Conservation (phyloP, 768 basidiomycete genomes). For the Cystofilobasidium ferigula region DNA sequence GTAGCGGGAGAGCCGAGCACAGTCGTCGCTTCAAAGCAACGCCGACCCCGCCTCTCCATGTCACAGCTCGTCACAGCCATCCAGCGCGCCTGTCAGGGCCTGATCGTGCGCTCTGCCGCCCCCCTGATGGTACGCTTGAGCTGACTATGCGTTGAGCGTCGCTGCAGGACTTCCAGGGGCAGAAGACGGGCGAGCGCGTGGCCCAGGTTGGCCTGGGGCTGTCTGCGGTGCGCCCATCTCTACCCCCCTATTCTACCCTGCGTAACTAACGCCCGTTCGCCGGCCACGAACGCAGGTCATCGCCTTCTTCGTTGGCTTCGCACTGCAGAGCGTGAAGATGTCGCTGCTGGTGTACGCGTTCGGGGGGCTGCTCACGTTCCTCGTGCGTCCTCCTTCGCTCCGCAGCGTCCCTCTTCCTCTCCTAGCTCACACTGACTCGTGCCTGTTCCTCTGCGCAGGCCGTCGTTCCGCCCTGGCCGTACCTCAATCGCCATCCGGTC, state of each 20-base stretch:
- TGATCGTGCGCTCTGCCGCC: neutral
- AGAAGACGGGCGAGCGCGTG: constrained; percentile 5
- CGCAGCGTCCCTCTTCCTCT: neutral
- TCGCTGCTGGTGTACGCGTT: neutral
- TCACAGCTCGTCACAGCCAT: neutral
- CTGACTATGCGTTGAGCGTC: neutral
- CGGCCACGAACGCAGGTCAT: neutral
- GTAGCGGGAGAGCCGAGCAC: neutral
- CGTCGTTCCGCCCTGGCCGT: constrained; percentile 9
- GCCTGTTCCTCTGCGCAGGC: neutral
- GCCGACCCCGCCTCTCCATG: neutral
- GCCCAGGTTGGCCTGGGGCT: neutral
- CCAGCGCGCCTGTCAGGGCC: neutral
- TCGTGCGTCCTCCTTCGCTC: neutral
- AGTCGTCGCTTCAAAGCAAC: neutral
- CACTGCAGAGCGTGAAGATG: neutral
- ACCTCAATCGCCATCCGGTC: constrained; percentile 5
- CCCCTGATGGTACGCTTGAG: neutral
- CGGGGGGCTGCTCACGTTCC: neutral
- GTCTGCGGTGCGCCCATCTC: neutral
- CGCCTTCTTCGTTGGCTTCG: constrained; percentile 4
- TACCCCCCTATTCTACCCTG: neutral
- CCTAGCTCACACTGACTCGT: neutral
- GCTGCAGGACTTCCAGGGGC: constrained; percentile 17
- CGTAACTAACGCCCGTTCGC: neutral